Percentiles rank a stretch among this genome's conserved stretches.
Evolutionary conservation across 176 grass and related monocot species (phyloP).

Genomic region (Melocanna baccifera): DNA sequence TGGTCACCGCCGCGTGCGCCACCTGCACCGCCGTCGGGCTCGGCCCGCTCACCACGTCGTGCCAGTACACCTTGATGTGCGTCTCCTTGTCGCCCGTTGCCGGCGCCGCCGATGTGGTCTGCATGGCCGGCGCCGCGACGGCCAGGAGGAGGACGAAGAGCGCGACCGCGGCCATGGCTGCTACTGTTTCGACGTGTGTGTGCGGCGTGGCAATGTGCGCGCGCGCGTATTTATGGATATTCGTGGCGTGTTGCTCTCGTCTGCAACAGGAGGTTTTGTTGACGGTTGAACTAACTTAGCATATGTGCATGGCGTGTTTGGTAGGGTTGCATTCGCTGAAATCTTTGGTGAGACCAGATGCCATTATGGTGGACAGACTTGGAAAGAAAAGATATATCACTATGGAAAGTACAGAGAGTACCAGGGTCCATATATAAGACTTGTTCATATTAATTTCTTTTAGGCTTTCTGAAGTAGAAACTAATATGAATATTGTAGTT

Average conservation of each 20-base stretch:
- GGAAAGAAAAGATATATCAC: too few species aligned
- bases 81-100: conserved; percentile 2
- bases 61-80: conserved; percentile 61
- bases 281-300: neutral
- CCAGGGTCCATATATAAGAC: too few species aligned
- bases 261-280: neutral
- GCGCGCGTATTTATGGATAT: neutral
- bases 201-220: neutral
- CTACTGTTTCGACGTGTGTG: neutral
- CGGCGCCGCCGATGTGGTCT: neutral
- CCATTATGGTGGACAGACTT: too few species aligned
- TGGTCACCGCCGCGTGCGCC: neutral
- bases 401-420: too few species aligned
- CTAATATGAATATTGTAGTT: too few species aligned
- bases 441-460: too few species aligned
- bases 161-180: conserved; percentile 11
- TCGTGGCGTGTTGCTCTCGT: neutral
- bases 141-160: neutral
- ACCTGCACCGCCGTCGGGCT: conserved; percentile 46
- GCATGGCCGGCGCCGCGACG: neutral
- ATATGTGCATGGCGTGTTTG: conserved; percentile 5
- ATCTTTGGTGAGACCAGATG: too few species aligned
- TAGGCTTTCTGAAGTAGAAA: too few species aligned
- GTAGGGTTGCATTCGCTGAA: conserved; percentile 1
- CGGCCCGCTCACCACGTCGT: conserved; percentile 56